phyloP scores from a whole-genome alignment of 1,139 yeast genomes.

The Taphrina sp. region DNA sequence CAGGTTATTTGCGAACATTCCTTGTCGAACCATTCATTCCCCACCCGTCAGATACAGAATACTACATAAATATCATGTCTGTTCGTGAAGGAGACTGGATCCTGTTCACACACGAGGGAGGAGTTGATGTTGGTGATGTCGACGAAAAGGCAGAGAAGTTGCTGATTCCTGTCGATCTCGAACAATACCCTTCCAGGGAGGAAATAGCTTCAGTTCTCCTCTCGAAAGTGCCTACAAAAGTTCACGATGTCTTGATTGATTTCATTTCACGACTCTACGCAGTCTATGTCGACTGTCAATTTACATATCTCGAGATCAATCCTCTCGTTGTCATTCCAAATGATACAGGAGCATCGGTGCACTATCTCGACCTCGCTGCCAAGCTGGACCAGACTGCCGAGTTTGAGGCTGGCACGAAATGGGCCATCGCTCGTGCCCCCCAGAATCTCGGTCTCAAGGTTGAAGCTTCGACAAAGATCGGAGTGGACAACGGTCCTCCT shows the following conservation, averaged over 20 bases:
- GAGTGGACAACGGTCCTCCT: slow-evolving; percentile 51
- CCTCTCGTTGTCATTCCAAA: slow-evolving; percentile 51
- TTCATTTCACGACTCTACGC: slow-evolving; percentile 52
- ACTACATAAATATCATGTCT: slow-evolving; percentile 52
- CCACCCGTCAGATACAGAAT: slow-evolving; percentile 50
- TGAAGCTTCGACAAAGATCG: slow-evolving; percentile 38
- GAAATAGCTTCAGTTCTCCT: slow-evolving; percentile 44
- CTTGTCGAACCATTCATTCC: slow-evolving; percentile 53
- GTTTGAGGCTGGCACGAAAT: slow-evolving; percentile 53
- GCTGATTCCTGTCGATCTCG: slow-evolving; percentile 49
- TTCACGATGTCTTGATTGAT: slow-evolving; percentile 48
- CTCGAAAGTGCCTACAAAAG: slow-evolving; percentile 47
- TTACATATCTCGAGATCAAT: slow-evolving; percentile 52
- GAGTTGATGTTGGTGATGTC: slow-evolving; percentile 53
- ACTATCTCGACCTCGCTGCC: slow-evolving; percentile 52
- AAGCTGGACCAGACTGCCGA: slow-evolving; percentile 53
- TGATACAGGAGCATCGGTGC: slow-evolving; percentile 47
- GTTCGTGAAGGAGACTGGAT: slow-evolving; percentile 53
- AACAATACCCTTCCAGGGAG: slow-evolving; percentile 48
- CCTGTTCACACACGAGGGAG: slow-evolving; percentile 52
- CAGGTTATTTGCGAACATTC: slow-evolving; percentile 48
- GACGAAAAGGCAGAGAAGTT: slow-evolving; percentile 51
- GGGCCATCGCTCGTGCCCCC: slow-evolving; percentile 52
- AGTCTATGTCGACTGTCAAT: slow-evolving; percentile 51
- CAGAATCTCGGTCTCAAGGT: slow-evolving; percentile 47